These are phyloP conservation scores for Termitomyces sp. DNA, from an alignment of 768 basidiomycete species.

Conservation along the genomic window DNA sequence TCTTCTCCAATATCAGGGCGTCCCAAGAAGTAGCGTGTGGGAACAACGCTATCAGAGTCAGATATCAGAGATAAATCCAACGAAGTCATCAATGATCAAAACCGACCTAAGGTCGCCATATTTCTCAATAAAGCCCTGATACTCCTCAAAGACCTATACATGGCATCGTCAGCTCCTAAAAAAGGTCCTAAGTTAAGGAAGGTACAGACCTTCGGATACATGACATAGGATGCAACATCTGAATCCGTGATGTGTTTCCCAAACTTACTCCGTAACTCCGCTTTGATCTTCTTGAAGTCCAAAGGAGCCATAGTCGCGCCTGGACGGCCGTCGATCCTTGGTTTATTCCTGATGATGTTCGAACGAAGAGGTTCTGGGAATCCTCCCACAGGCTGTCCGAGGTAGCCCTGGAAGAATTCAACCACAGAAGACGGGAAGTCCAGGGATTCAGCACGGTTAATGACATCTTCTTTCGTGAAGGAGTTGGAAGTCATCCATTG, in stretches of 20 bases:
- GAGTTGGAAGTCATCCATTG: conserved; percentile 99
- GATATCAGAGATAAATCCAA: conserved; percentile 12
- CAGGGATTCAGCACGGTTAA: conserved; percentile 80
- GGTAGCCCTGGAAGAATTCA: conserved; percentile 99
- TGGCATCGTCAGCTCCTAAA: not conserved
- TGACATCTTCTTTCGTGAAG: conserved; percentile 80
- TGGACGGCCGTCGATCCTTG: conserved; percentile 90
- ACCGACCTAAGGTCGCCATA: conserved; percentile 90
- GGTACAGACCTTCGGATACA: conserved; percentile 88
- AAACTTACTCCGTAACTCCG: conserved; percentile 87
- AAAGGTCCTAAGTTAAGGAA: not conserved
- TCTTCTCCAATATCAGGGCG: conserved; percentile 92
- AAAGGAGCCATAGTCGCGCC: conserved; percentile 84
- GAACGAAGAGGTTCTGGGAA: conserved; percentile 97
- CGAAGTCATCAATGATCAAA: not conserved
- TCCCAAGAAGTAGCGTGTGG: conserved; percentile 95
- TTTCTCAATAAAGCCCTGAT: conserved; percentile 90
- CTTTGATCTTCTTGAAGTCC: conserved; percentile 96
- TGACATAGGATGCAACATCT: conserved; percentile 93
- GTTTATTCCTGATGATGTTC: conserved; percentile 89
- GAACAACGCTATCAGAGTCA: conserved; percentile 72
- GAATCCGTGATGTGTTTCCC: conserved; percentile 92
- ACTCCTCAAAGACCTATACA: conserved; percentile 91
- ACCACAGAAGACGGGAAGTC: conserved; percentile 98
- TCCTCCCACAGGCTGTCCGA: conserved; percentile 96